Base-by-base conservation (phyloP, 129 eudicot genomes). In the Smallanthus sonchifolius region DNA sequence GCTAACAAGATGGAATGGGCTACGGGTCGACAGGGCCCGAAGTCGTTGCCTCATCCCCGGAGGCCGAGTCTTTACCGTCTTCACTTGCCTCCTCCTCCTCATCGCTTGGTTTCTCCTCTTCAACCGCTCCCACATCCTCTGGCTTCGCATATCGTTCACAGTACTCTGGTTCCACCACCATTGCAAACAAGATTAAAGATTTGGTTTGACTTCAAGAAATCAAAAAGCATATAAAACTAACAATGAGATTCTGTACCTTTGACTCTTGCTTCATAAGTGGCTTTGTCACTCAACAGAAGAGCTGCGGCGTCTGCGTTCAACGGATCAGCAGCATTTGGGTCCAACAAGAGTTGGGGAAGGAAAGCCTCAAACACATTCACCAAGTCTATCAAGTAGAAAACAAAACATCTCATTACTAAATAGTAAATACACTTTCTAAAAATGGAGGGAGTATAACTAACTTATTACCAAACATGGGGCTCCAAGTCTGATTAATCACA, bases 381-480 rank as follows among this genome's bases (percentile, higher is more conserved):
- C 65, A 91, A 72, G 77, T 91, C 97, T 91, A 75, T 42, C 0
- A 45, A 36, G 5, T 64, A 64, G 5, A 5, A 37, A 64, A 13
- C 8, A 30, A 37, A 4, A 39, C 13, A 5, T 35, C 4, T n/a
- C 7, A 62, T 34, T 64, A 14, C 11, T 34, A 62, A 62, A 13
- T 64, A 14, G 5, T 34, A 62, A 62, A 13, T 62, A 47, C 11
- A 55, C 2, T 19, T 55, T 55, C 2, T 17, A 17, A 17, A 17
- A 55, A 19, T 63, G n/a, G 16, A 34, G 42, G 68, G 44, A 65
- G 20, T 65, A 40, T 32, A 2, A 51, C 20, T 20, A 13, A 8
- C 39, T 84, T 91, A 91, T 84, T 91, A 91, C 97, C 95, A 48
- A 83, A 88, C 92, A 88, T 86, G 38, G 97, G 95, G 84, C 90